A percentile compares a stretch with the other conserved stretches of the same genome.
These are phyloP conservation scores for Prinsepia uniflora DNA, from an alignment of 306 rosid species.

Conservation along the genomic window DNA sequence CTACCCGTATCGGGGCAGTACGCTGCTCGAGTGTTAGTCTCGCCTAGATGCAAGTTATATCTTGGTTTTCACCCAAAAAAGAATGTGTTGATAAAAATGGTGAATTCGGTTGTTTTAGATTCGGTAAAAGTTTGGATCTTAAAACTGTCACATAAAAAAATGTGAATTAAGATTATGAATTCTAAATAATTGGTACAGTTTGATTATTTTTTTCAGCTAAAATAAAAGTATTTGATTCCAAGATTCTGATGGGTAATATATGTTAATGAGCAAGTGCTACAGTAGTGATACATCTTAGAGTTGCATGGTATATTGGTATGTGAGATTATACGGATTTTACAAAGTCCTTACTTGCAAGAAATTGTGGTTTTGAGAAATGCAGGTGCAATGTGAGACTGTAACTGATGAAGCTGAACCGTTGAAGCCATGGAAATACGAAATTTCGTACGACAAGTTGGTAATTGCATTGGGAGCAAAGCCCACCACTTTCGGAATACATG, in stretches of 20 bases:
- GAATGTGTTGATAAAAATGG: not conserved
- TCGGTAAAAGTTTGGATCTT: not conserved
- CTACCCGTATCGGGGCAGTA: too few relatives aligned
- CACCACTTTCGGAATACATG: conserved; percentile 81
- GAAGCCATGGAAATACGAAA: conserved; percentile 79
- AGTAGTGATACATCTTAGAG: too few relatives aligned
- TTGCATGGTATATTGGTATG: not conserved
- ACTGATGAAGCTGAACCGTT: conserved; percentile 48
- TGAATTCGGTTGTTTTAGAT: not conserved
- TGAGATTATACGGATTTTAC: conserved; percentile 2
- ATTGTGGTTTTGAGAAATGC: conserved; percentile 32
- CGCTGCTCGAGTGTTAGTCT: too few relatives aligned
- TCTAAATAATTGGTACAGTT: not conserved
- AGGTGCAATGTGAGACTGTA: conserved; percentile 85
- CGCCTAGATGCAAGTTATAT: too few relatives aligned
- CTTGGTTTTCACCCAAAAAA: too few relatives aligned
- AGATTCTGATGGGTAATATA: not conserved
- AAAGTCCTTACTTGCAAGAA: conserved; percentile 20
- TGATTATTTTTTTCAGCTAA: not conserved
- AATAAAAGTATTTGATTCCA: not conserved
- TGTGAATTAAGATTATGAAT: not conserved
- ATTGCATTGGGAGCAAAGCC: conserved; percentile 84
- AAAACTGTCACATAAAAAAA: too few relatives aligned
- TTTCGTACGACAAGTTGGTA: conserved; percentile 81
- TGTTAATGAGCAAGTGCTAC: not conserved